phyloP scores from a whole-genome alignment of 352 stramenopile species.

The Globisporangium nodosum region DNA sequence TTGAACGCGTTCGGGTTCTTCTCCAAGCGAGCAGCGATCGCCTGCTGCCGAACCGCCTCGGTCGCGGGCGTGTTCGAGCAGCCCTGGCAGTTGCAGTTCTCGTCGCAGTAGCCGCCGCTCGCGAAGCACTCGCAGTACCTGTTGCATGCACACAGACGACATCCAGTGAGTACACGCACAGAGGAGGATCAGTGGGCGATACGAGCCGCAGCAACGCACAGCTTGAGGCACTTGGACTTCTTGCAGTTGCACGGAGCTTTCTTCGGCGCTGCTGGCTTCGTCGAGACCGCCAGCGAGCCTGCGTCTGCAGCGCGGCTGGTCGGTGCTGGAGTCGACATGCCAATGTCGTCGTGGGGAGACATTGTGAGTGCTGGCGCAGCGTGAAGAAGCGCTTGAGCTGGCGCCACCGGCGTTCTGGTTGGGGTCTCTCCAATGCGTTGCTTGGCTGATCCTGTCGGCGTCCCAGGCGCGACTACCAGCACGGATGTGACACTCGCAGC shows the following conservation, averaged over 20 bases:
- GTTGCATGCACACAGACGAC: not conserved
- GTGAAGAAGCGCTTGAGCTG: not conserved
- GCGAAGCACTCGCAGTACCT: conserved; percentile 96
- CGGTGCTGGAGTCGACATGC: conserved; percentile 16
- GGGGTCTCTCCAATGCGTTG: conserved; percentile 3
- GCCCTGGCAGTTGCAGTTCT: conserved; percentile 89
- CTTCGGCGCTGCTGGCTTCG: conserved; percentile 20
- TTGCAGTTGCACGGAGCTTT: conserved; percentile 95
- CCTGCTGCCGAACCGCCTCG: conserved; percentile 65
- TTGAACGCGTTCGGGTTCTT: conserved; percentile 96
- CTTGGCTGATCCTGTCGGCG: not conserved
- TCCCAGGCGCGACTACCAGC: not conserved
- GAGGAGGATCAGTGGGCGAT: not conserved
- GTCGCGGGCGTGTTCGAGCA: conserved; percentile 89
- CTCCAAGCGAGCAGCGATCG: conserved; percentile 86
- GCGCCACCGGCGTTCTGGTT: not conserved
- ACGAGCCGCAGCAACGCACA: conserved; percentile 38
- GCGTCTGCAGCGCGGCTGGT: conserved; percentile 10
- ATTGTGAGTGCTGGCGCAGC: not conserved
- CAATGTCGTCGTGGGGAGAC: not conserved
- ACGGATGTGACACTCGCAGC: conserved; percentile 5
- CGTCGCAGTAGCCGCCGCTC: conserved; percentile 87
- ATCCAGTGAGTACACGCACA: not conserved
- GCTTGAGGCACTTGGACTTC: conserved; percentile 96
- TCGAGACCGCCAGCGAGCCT: conserved; percentile 5